phyloP scores from a whole-genome alignment of 805 yeast genomes.

The Metschnikowia noctiluminum region DNA sequence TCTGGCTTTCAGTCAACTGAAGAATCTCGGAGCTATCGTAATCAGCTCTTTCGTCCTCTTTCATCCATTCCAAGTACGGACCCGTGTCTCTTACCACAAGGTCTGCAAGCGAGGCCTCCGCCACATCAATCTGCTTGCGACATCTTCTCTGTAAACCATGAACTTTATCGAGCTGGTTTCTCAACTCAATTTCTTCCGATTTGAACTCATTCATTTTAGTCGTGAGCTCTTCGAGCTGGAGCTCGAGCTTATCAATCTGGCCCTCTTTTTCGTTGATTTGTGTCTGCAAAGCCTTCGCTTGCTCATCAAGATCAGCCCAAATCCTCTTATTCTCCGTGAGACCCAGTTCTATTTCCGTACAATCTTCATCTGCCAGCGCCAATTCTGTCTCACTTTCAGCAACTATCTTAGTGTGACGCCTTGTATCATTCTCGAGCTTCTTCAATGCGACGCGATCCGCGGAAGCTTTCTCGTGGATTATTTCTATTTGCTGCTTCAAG shows the following conservation, averaged over 20 bases:
- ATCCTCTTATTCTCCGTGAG: constrained; percentile 20
- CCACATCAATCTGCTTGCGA: constrained; percentile 36
- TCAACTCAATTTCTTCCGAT: constrained; percentile 64
- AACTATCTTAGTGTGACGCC: constrained; percentile 49
- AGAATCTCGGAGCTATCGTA: constrained; percentile 39
- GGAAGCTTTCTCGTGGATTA: constrained; percentile 52
- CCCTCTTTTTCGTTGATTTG: constrained; percentile 39
- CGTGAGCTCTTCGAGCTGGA: constrained; percentile 35
- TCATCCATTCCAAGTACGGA: constrained; percentile 50
- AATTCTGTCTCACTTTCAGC: constrained; percentile 47
- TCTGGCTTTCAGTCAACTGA: constrained; percentile 49
- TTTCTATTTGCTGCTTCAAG: constrained; percentile 60
- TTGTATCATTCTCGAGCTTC: constrained; percentile 62
- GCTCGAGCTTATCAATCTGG: constrained; percentile 33
- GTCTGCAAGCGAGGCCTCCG: constrained; percentile 38
- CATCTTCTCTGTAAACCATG: constrained; percentile 36
- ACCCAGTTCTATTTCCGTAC: constrained; percentile 25
- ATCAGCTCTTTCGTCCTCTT: constrained; percentile 32
- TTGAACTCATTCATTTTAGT: constrained; percentile 52
- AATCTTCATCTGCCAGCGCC: constrained; percentile 22
- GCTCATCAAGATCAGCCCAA: constrained; percentile 21
- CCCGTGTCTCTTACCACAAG: constrained; percentile 54
- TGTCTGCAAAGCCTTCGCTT: constrained; percentile 27
- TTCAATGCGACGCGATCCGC: constrained; percentile 53
- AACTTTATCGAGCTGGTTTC: constrained; percentile 59